A percentile compares a stretch with the other conserved stretches of the same genome.
Conservation (phyloP, 148 eudicot species). For the Rhododendron henanense region DNA sequence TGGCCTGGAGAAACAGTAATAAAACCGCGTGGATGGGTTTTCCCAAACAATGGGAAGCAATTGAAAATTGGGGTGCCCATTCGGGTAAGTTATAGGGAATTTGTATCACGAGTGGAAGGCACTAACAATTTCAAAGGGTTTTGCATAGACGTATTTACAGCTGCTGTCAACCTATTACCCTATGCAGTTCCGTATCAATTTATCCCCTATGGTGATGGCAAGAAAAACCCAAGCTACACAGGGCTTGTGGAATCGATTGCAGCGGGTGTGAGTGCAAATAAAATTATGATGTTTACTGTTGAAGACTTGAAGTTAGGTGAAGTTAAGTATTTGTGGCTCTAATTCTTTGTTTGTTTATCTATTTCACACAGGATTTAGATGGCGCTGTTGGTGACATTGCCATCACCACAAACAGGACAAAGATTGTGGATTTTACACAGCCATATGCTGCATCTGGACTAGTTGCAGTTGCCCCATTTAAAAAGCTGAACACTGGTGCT, state of each 20-base stretch:
- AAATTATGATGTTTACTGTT: background rate
- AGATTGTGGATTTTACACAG: constrained; percentile 84
- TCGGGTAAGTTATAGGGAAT: constrained; percentile 70
- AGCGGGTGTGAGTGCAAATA: constrained; percentile 58
- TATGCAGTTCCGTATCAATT: constrained; percentile 87
- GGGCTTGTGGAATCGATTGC: constrained; percentile 57
- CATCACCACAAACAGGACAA: constrained; percentile 72
- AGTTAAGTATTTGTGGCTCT: background rate
- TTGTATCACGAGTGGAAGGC: constrained; percentile 61
- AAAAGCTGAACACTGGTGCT: constrained; percentile 58
- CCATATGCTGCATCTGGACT: constrained; percentile 85
- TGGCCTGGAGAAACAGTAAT: constrained; percentile 80
- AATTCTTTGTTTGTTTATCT: constrained; percentile 1
- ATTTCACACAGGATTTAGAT: constrained; percentile 53
- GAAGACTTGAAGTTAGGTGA: background rate
- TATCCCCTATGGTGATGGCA: constrained; percentile 72
- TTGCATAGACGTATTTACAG: constrained; percentile 82
- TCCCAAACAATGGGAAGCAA: constrained; percentile 72
- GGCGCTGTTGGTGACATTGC: constrained; percentile 95
- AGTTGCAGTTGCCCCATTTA: constrained; percentile 79
- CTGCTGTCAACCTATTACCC: constrained; percentile 75
- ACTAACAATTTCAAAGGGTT: constrained; percentile 68
- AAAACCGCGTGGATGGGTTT: constrained; percentile 94
- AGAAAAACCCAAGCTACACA: constrained; percentile 69
- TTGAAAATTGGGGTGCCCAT: constrained; percentile 76